phyloP scores from a whole-genome alignment of 805 yeast genomes.

The Ogataea methylovora region DNA sequence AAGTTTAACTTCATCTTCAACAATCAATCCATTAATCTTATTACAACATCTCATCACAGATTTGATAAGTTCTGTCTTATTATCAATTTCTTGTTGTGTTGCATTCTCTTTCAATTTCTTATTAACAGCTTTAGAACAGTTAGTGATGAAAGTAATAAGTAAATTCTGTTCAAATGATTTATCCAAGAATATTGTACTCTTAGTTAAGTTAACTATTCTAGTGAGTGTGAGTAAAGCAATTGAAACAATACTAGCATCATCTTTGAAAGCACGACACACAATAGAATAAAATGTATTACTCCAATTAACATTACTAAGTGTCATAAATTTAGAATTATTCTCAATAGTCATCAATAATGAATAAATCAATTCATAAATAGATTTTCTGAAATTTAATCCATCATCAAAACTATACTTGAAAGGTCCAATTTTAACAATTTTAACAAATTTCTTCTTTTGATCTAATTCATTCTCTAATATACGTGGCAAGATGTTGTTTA shows the following conservation, averaged over 20 bases:
- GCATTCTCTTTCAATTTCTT: conserved; percentile 52
- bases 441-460: conserved; percentile 49
- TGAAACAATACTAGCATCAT: conserved; percentile 53
- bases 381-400: conserved; percentile 65
- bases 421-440: conserved; percentile 76
- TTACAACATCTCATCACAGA: conserved; percentile 24
- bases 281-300: conserved; percentile 28
- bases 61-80: conserved; percentile 35
- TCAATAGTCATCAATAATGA: conserved; percentile 35
- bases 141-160: conserved; percentile 21
- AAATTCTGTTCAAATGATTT: neutral
- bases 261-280: conserved; percentile 44
- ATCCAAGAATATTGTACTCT: conserved; percentile 3
- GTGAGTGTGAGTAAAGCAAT: conserved; percentile 40
- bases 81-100: conserved; percentile 60
- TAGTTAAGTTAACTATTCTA: conserved; percentile 28
- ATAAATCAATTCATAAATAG: conserved; percentile 62
- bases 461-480: conserved; percentile 46
- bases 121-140: conserved; percentile 34
- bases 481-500: conserved; percentile 39
- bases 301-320: conserved; percentile 19
- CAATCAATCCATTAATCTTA: conserved; percentile 15
- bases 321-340: conserved; percentile 11
- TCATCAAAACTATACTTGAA: conserved; percentile 77
- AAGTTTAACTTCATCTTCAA: conserved; percentile 11